Conservation (phyloP, 495 filamentous ascomycete genomes). For the Podospora pseudopauciseta region DNA sequence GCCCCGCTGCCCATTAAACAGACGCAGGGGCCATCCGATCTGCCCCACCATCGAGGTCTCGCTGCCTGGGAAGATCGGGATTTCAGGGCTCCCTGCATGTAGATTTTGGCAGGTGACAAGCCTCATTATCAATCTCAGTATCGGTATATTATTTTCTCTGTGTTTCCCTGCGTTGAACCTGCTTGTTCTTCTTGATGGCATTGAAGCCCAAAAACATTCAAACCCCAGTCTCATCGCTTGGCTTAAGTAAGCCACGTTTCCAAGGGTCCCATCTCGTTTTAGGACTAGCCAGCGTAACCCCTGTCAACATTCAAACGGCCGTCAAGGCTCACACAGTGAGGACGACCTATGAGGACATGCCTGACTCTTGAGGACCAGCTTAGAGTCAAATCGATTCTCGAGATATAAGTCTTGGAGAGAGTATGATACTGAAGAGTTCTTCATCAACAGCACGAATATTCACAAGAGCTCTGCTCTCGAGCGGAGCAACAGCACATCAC, state of each 20-base stretch:
- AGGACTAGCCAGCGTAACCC: not conserved
- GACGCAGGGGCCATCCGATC: constrained; percentile 9
- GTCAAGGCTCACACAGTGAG: constrained; percentile 1
- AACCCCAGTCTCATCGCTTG: not conserved
- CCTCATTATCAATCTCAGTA: not conserved
- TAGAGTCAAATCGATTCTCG: constrained; percentile 12
- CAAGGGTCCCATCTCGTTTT: not conserved
- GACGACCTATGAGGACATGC: constrained; percentile 10
- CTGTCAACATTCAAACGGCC: constrained; percentile 1
- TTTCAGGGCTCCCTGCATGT: not conserved
- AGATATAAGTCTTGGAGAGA: not conserved
- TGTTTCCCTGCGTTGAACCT: not conserved
- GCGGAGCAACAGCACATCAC: not conserved
- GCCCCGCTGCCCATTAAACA: constrained; percentile 24
- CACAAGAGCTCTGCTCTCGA: constrained; percentile 12
- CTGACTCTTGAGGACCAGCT: constrained; percentile 14
- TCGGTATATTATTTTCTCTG: not conserved
- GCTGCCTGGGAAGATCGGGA: not conserved
- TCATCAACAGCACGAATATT: constrained; percentile 11
- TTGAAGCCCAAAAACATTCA: not conserved
- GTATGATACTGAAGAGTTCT: constrained; percentile 18
- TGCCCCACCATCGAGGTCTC: not conserved
- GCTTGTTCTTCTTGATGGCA: not conserved
- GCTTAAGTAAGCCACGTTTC: constrained; percentile 3
- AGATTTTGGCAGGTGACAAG: not conserved